Conservation (phyloP, 2,329 filamentous ascomycete genomes). For the Colletotrichum horii region DNA sequence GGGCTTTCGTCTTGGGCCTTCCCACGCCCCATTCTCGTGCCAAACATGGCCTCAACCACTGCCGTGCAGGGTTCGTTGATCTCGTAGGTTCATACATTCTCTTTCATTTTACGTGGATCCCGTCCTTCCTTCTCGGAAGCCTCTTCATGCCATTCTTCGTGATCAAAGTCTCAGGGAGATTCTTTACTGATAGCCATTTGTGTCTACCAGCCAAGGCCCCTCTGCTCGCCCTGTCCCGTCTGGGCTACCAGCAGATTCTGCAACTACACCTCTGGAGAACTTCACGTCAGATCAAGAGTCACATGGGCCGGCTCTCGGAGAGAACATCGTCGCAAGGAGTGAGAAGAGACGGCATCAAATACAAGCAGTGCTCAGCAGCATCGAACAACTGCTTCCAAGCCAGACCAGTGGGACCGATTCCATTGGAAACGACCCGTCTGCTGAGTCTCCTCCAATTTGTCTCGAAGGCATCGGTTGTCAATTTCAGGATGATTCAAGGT, state of each 20-base stretch:
- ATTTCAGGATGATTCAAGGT: fast-evolving
- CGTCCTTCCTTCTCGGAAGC: not conserved
- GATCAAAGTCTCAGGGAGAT: not conserved
- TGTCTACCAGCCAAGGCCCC: not conserved
- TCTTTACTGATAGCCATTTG: not conserved
- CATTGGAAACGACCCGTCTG: not conserved
- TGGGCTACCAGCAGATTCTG: not conserved
- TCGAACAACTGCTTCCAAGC: not conserved
- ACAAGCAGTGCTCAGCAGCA: not conserved
- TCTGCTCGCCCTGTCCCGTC: not conserved
- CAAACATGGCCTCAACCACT: not conserved
- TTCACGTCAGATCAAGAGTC: not conserved
- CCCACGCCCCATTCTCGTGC: not conserved
- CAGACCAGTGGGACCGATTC: not conserved
- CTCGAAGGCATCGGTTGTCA: not conserved
- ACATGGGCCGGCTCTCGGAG: not conserved
- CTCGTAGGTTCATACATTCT: not conserved
- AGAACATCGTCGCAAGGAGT: not conserved
- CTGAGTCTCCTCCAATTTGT: not conserved
- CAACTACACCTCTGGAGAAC: not conserved
- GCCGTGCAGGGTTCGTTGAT: not conserved
- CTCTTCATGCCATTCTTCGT: not conserved
- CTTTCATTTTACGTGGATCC: not conserved
- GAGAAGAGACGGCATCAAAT: not conserved
- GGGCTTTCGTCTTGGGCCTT: not conserved